Base-by-base conservation (phyloP, 805 yeast genomes). In the Suhomyces emberorum region DNA sequence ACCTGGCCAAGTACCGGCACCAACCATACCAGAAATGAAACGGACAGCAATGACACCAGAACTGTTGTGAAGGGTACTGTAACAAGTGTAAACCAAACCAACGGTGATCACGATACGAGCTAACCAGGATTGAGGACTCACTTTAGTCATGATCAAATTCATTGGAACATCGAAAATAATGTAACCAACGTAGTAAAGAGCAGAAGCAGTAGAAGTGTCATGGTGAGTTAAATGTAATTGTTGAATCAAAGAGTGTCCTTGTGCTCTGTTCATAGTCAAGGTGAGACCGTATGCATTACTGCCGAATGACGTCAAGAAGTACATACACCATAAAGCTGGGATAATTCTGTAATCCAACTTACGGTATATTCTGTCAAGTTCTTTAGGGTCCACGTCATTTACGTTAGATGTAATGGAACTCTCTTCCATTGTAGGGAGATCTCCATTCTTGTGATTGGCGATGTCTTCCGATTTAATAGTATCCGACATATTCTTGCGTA, bases 1-100 rank as follows among this genome's bases (percentile, higher is more conserved):
- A 7, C 95, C 95, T 1, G 95, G 95, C 95, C 95, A 86, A 3
- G 86, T 78, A 28, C 95, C 95, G 8, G 95, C 93, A 35, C 86
- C 86, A 39, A 81, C 83, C 38, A 82, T 47, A 32, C 95, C 95
- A 19, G 83, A 73, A 39, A 87, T 69, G 40, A 86, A 77, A 45
- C 95, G 70, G 28, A 79, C 59, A 2, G 88, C 95, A 39, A 79
- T 77, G 20, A 87, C 63, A 4, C 91, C 91, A 7, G 70, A 51
- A 3, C 74, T 61, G 35, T 68, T 72, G n/a, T 54, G 42, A 39
- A 85, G 63, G 1, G 84, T 81, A 4, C 80, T 67, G 54, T 83
- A 84, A 55, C 95, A 88, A 1, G 84, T 56, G 51, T 83, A 85
- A 1, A 84, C 88, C 28, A 85, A 48, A 7, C 95, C 95, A 29